Conservation (phyloP, 257 asterid genomes). For the Prunella vulgaris region DNA sequence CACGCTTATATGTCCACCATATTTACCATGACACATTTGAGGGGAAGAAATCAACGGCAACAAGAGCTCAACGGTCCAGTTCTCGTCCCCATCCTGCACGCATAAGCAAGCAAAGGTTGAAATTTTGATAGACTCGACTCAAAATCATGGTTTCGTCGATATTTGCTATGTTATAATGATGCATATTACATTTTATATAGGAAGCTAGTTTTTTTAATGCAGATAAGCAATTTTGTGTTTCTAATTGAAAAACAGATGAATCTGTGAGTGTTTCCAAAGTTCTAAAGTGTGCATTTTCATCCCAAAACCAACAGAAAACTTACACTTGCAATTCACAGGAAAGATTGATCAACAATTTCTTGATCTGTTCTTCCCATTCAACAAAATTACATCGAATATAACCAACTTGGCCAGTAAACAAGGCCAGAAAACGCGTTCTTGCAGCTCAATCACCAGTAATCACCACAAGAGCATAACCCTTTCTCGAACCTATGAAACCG, state of each 20-base stretch:
- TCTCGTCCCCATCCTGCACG: not conserved
- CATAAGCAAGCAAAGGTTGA: not conserved
- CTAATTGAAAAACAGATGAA: not conserved
- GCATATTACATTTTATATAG: not conserved
- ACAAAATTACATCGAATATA: too few species aligned
- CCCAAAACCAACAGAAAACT: not conserved
- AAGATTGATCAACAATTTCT: not conserved
- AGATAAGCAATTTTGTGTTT: not conserved
- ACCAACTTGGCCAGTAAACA: too few species aligned
- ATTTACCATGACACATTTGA: not conserved
- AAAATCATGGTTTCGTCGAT: not conserved
- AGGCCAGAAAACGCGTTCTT: not conserved
- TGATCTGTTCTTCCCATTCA: not conserved
- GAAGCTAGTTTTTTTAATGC: not conserved
- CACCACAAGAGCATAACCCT: slow-evolving; percentile 85
- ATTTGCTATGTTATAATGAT: not conserved
- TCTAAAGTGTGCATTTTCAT: not conserved
- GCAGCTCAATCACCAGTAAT: slow-evolving; percentile 37
- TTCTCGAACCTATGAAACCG: slow-evolving; percentile 71
- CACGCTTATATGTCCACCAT: too few species aligned
- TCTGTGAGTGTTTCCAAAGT: not conserved
- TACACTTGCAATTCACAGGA: not conserved
- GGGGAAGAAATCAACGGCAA: not conserved
- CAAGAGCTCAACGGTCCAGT: not conserved
- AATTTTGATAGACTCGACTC: not conserved